Conservation (phyloP, 2,329 filamentous ascomycete genomes). For the Curvularia lunata region DNA sequence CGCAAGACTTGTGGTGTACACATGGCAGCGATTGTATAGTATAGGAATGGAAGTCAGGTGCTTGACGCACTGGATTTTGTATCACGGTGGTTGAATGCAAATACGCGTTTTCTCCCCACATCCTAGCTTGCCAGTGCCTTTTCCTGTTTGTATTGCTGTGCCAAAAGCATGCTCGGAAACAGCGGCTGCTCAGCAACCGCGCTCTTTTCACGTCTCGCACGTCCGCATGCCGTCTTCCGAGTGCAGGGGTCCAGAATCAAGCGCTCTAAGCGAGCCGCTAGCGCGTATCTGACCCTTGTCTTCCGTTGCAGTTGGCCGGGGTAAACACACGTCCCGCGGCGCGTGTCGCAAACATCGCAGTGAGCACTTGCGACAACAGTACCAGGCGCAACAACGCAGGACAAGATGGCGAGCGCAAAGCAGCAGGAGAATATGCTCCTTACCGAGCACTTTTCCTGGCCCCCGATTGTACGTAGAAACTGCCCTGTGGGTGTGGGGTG, state of each 20-base stretch:
- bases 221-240: not conserved
- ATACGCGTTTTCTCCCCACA: not conserved
- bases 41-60: constrained; percentile 17
- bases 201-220: not conserved
- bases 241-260: not conserved
- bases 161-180: not conserved
- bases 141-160: not conserved
- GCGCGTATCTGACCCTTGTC: constrained; percentile 15
- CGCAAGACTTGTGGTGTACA: constrained; percentile 4
- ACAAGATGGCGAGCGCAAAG: constrained; percentile 52
- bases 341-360: constrained; percentile 31
- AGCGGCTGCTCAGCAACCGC: not conserved
- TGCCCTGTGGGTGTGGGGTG: not conserved
- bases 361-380: constrained; percentile 17
- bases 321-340: constrained; percentile 29
- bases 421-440: constrained; percentile 68
- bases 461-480: constrained; percentile 73
- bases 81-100: constrained; percentile 15
- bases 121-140: not conserved
- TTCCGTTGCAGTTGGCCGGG: constrained; percentile 14
- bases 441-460: constrained; percentile 95
- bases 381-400: not conserved
- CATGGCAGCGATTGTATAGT: constrained; percentile 28
- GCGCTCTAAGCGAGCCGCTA: constrained; percentile 11
- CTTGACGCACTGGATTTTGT: constrained; percentile 18